phyloP scores from a whole-genome alignment of 139 green algal genomes.

The Chlorella sorokiniana region DNA sequence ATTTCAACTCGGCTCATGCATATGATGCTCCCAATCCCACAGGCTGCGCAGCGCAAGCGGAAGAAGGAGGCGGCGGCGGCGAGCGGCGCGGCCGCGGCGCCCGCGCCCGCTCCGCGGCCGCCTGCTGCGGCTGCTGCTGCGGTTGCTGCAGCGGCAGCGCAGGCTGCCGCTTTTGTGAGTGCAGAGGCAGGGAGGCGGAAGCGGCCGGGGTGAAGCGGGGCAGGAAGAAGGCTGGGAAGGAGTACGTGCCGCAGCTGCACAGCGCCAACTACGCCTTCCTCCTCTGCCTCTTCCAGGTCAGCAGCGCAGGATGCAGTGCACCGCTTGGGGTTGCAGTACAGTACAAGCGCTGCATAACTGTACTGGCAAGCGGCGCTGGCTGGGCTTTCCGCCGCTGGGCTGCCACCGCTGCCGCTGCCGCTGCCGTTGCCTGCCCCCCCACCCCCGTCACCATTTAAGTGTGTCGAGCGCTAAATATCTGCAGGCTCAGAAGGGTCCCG shows the following conservation, averaged over 20 bases:
- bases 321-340: too few relatives aligned
- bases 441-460: neutral
- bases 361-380: too few relatives aligned
- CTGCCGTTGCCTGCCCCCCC: neutral
- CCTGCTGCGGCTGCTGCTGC: neutral
- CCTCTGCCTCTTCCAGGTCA: slow-evolving; percentile 49
- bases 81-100: neutral
- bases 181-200: neutral
- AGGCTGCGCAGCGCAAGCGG: slow-evolving; percentile 28
- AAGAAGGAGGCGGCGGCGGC: slow-evolving; percentile 10
- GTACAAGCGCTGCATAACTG: too few relatives aligned
- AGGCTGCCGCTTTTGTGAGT: neutral
- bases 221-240: slow-evolving; percentile 17
- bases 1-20: neutral
- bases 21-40: neutral
- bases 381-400: too few relatives aligned
- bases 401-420: neutral
- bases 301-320: neutral
- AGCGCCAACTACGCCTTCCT: slow-evolving; percentile 79
- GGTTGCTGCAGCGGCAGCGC: neutral
- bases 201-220: neutral
- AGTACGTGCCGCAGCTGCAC: slow-evolving; percentile 65
- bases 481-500: slow-evolving; percentile 38
- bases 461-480: neutral
- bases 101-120: neutral